phyloP scores from a whole-genome alignment of 2,329 filamentous ascomycete genomes.

The Curvularia hawaiiensis region DNA sequence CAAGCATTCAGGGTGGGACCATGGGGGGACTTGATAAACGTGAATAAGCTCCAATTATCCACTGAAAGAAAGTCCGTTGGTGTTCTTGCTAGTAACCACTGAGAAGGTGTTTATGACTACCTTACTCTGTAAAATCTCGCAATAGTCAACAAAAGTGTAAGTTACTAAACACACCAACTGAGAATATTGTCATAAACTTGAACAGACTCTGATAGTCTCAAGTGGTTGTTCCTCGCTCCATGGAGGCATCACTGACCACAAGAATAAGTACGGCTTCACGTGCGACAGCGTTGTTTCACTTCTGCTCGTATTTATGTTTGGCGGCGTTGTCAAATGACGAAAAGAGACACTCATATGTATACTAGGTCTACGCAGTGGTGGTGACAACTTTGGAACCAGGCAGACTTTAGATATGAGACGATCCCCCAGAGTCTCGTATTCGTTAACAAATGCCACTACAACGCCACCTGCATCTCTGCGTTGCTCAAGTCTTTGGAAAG shows the following conservation, averaged over 20 bases:
- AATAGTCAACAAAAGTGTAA: constrained; percentile 38
- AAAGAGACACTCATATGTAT: constrained; percentile 40
- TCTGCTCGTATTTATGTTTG: too few species aligned
- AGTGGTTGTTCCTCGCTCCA: constrained; percentile 2
- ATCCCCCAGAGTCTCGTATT: constrained; percentile 18
- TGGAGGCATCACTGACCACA: too few species aligned
- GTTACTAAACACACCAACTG: background rate
- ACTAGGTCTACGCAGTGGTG: constrained; percentile 43
- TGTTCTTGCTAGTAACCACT: constrained; percentile 42
- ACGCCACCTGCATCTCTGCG: constrained; percentile 14
- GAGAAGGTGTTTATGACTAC: constrained; percentile 41
- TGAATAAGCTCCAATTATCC: constrained; percentile 36
- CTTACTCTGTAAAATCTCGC: constrained; percentile 24
- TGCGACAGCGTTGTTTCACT: too few species aligned
- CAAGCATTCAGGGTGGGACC: constrained; percentile 51
- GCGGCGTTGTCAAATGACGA: too few species aligned
- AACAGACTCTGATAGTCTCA: constrained; percentile 23
- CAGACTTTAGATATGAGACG: constrained; percentile 29
- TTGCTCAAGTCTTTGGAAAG: constrained; percentile 27
- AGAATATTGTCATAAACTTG: background rate
- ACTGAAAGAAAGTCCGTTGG: constrained; percentile 30
- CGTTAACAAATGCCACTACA: constrained; percentile 11
- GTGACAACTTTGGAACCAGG: constrained; percentile 46
- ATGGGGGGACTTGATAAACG: constrained; percentile 48
- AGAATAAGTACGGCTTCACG: too few species aligned